Evolutionary conservation across 129 eudicot genomes (phyloP), one percentile per base, ranked within the genome.

Genomic region (Mikania micrantha): DNA sequence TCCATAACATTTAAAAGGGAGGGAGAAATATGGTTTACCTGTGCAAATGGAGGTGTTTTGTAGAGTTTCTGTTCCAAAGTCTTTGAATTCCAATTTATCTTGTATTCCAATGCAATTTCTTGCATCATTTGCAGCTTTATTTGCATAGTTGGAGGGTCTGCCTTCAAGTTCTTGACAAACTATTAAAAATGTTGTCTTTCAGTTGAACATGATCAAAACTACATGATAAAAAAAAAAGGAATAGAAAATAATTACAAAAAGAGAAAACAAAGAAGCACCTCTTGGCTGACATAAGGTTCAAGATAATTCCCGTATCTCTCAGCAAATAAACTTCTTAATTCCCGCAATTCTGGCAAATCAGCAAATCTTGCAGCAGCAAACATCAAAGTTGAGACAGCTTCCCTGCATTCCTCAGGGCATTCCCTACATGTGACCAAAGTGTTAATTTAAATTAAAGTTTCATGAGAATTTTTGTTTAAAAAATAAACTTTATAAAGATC

Each of bases 361-460:
- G 97, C 93, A 54, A 94, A 83, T 68, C 97, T 83, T 57, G 99
- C 97, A 19, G 97, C 97, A 5, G 99, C 97, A 76, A 79, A 87
- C 78, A 83, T 84, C 81, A 94, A 69, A 32, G 94, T 82, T 9
- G 95, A 11, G 15, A 81, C 80, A 36, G 99, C 85, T 71, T 83
- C 88, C 64, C 75, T 83, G 69, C 97, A 94, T 47, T 94, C 93
- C 53, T 87, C 90, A 3, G 99, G 97, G 57, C 96, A 94, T 77
- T 87, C 97, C 65, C 99, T 94, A 72, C 45, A 52, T 0, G 34
- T 25, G 54, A 65, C 31, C 29, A 7, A 78, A 28, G 7, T 49
- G 56, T 56, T 7, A 15, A 17, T 25, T 48, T 67, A n/a, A 60
- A 48, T 68, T 35, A 19, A 9, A 19, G 21, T 48, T 5, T 32